Evolutionary conservation across 805 yeast species (phyloP).

Genomic region (Lipomyces spencermartinsiae): DNA sequence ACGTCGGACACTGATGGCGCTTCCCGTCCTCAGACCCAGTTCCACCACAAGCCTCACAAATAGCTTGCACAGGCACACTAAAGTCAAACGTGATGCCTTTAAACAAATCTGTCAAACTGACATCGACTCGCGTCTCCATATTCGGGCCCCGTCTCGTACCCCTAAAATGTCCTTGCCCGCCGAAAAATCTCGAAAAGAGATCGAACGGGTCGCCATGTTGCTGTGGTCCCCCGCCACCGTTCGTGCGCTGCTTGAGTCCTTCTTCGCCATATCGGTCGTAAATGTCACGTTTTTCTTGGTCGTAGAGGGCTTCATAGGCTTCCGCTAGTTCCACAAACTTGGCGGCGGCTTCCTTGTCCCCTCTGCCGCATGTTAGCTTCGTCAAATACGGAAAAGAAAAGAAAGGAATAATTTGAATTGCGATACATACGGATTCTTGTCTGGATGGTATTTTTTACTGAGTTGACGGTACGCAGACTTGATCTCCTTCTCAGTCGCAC

Average conservation of each 20-base stretch:
- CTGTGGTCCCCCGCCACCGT: constrained; percentile 49
- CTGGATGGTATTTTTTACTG: constrained; percentile 91
- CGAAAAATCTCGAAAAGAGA: constrained; percentile 69
- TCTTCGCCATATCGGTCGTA: constrained; percentile 83
- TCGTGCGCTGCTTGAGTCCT: constrained; percentile 58
- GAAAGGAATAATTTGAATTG: background rate
- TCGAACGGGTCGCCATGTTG: constrained; percentile 54
- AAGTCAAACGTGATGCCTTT: constrained; percentile 70
- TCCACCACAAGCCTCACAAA: constrained; percentile 81
- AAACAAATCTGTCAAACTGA: constrained; percentile 70
- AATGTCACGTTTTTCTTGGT: constrained; percentile 67
- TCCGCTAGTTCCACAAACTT: constrained; percentile 90
- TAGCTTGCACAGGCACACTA: constrained; percentile 68
- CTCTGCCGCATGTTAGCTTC: constrained; percentile 45
- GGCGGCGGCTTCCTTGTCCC: constrained; percentile 80
- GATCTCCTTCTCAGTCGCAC: constrained; percentile 80
- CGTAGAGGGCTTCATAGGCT: constrained; percentile 86
- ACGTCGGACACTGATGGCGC: constrained; percentile 65
- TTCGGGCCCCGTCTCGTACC: constrained; percentile 65
- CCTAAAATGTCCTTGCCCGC: constrained; percentile 48
- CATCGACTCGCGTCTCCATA: constrained; percentile 60
- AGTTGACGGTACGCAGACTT: constrained; percentile 82
- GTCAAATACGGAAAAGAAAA: background rate
- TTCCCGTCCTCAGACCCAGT: constrained; percentile 84
- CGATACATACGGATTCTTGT: constrained; percentile 67